Conservation (phyloP, 495 filamentous ascomycete genomes). For the Aspergillus asperescens region DNA sequence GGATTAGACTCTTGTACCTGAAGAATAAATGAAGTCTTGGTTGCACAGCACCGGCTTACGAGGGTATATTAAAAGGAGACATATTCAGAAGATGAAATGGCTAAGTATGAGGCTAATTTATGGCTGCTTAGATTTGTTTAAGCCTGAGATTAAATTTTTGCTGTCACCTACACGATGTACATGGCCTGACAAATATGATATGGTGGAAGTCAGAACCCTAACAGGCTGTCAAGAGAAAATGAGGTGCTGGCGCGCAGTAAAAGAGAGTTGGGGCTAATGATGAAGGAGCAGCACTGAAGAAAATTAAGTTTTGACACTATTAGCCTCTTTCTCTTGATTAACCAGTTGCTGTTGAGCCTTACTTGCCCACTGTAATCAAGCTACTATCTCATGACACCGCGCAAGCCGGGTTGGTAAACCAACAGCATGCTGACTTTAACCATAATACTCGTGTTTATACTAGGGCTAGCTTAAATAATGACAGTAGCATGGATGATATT, state of each 20-base stretch:
- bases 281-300: conserved; percentile 2
- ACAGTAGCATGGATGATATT: conserved; percentile 7
- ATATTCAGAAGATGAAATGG: no score
- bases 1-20: no score
- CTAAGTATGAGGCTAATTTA: no score
- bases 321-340: neutral
- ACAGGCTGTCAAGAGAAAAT: no score
- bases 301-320: conserved; percentile 1
- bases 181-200: no score
- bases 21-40: no score
- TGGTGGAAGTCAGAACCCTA: no score
- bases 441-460: conserved; percentile 1
- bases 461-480: conserved; percentile 6
- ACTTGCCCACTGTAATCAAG: neutral
- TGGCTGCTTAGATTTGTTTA: no score
- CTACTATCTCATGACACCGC: neutral
- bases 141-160: no score
- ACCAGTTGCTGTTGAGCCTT: conserved; percentile 6
- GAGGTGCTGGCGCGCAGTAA: neutral
- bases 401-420: conserved; percentile 1
- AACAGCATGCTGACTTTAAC: conserved; percentile 5
- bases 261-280: neutral
- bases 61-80: no score
- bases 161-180: no score
- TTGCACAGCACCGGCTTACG: no score